Conservation (phyloP, 345 rosid species). For the Rhizophora mangle region DNA sequence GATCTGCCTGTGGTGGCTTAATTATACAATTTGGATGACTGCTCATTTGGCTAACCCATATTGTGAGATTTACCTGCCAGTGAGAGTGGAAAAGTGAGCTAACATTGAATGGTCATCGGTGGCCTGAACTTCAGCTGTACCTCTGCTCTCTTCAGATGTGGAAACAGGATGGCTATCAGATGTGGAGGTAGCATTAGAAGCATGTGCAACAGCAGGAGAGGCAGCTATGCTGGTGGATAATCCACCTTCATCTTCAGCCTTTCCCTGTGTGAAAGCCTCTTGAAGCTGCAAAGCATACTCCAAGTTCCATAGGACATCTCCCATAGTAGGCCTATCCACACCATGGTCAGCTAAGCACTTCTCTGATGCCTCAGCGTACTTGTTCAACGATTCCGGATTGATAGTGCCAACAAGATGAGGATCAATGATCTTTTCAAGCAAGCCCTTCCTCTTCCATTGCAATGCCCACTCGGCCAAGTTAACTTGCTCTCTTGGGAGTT, state of each 20-base stretch:
- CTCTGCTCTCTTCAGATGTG: background rate
- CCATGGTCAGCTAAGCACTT: conserved; percentile 14
- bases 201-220: background rate
- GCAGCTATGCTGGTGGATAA: background rate
- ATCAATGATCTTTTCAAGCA: conserved; percentile 9
- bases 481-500: conserved; percentile 8
- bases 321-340: conserved; percentile 11
- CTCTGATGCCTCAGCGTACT: conserved; percentile 13
- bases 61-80: background rate
- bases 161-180: background rate
- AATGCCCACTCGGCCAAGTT: conserved; percentile 13
- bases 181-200: background rate
- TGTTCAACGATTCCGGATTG: conserved; percentile 1
- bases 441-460: conserved; percentile 14
- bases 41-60: background rate
- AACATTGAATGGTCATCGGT: conserved; percentile 2
- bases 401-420: conserved; percentile 4
- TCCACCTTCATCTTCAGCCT: background rate
- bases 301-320: conserved; percentile 11
- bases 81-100: background rate
- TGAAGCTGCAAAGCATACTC: conserved; percentile 9
- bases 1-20: no score
- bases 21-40: no score
- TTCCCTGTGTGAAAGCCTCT: conserved; percentile 3
- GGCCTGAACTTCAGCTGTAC: background rate